Percentiles rank a stretch among this genome's conserved stretches.
Evolutionary conservation across 345 rosid species (phyloP).

Genomic region (Aurinia saxatilis): DNA sequence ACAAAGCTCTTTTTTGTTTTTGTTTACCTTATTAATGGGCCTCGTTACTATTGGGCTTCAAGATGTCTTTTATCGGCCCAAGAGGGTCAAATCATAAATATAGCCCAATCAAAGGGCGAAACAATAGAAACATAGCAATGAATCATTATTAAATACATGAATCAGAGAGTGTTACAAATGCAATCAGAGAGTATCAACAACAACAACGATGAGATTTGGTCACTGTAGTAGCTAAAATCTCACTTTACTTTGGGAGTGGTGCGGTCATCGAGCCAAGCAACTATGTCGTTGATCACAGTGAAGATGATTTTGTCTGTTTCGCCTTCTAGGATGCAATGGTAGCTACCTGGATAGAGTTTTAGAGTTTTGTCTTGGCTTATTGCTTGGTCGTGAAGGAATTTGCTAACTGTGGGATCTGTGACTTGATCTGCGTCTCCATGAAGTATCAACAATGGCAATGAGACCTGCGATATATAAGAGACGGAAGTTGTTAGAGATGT

Average conservation of each 20-base stretch:
- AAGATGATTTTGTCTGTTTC: conserved; percentile 71
- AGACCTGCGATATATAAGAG: conserved; percentile 41
- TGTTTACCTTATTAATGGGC: conserved; percentile 10
- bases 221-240: neutral
- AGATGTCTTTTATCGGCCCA: neutral
- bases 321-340: conserved; percentile 90
- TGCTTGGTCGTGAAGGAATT: conserved; percentile 64
- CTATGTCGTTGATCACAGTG: conserved; percentile 50
- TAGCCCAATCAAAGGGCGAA: too few relatives aligned
- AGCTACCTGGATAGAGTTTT: conserved; percentile 75
- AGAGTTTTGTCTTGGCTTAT: conserved; percentile 78
- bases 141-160: too few relatives aligned
- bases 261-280: conserved; percentile 66
- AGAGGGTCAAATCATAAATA: too few relatives aligned
- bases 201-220: too few relatives aligned
- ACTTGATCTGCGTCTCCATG: conserved; percentile 89
- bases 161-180: too few relatives aligned
- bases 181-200: too few relatives aligned
- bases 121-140: too few relatives aligned
- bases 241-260: conserved; percentile 18
- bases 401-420: conserved; percentile 77
- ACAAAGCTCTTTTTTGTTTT: neutral
- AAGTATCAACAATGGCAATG: conserved; percentile 78
- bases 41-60: neutral
- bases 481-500: neutral